A percentile compares a stretch with the other conserved stretches of the same genome.
Conservation (phyloP, 108 stramenopile species). For the Aurantiochytrium sp. region DNA sequence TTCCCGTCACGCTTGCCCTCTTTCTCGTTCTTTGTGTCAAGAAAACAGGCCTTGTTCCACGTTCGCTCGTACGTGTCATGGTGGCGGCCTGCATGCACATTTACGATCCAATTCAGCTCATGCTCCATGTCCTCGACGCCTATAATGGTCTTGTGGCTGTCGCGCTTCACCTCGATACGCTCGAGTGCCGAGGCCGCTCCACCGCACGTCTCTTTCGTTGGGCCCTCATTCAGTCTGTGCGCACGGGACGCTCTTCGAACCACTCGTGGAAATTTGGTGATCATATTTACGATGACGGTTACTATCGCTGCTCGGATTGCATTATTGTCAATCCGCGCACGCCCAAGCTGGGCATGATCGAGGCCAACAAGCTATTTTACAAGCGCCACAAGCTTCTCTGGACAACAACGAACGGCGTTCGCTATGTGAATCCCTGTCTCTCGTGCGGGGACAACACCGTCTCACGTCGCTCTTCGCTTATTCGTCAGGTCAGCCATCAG, state of each 20-base stretch:
- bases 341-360: neutral
- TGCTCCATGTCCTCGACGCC: neutral
- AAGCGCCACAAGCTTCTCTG: slow-evolving; percentile 3
- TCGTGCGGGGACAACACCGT: slow-evolving; percentile 14
- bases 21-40: neutral
- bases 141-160: neutral
- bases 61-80: neutral
- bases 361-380: neutral
- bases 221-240: neutral
- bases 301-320: slow-evolving; percentile 1
- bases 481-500: neutral
- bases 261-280: neutral
- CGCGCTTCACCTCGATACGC: neutral
- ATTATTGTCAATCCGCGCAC: neutral
- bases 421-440: neutral
- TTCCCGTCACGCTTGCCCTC: neutral
- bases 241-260: neutral
- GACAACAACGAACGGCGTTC: neutral
- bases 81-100: neutral
- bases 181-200: slow-evolving; percentile 2
- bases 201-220: neutral
- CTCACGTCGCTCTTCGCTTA: neutral
- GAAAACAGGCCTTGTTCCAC: neutral
- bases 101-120: neutral
- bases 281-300: neutral